Base-by-base conservation (phyloP, 129 eudicot genomes). In the Smallanthus sonchifolius region DNA sequence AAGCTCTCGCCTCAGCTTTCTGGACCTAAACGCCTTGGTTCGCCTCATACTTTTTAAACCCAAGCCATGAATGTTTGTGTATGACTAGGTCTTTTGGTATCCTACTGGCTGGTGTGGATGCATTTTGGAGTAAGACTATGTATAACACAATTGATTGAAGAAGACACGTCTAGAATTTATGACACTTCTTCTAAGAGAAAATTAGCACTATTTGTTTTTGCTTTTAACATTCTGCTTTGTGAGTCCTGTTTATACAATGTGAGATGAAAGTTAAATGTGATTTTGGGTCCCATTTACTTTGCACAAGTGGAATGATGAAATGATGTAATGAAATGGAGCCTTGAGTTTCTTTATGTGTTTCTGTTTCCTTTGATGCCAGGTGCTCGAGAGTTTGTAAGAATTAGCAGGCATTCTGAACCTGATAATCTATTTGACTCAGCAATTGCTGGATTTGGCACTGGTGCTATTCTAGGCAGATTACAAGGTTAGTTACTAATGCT, bases 391-490 rank as follows among this genome's bases (percentile, higher is more conserved):
- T 81, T 93, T 63, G 89, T 87, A 52, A 90, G 90, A 87, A 81
- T 83, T 45, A 88, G 85, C 70, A 78, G 98, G 70, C 83, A 75
- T 14, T 80, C 95, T 10, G 87, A 76, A 42, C 88, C 92, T 48
- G 95, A 87, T 77, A 90, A 93, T 84, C 87, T 93, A 32, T 38
- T 89, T 64, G 92, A 90, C 81, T 93, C 95, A 10, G 88, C 86
- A 43, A 82, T 93, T 83, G 96, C 90, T 71, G 98, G 98, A 70
- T 81, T 90, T 72, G 90, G 96, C 71, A 87, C 84, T 59, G 98
- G 98, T 67, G 98, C 98, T 63, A 55, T 93, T 83, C 86, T 93
- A n/a, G 98, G 98, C 14, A 92, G 96, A 70, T 86, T 93, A 54
- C 98, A 93, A 87, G 98, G 98, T 93, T n/a, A 72, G 75, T 20